Evolutionary conservation across 768 basidiomycete genomes (phyloP), one percentile per base, ranked within the genome.

Genomic region (Mycena vitilis): DNA sequence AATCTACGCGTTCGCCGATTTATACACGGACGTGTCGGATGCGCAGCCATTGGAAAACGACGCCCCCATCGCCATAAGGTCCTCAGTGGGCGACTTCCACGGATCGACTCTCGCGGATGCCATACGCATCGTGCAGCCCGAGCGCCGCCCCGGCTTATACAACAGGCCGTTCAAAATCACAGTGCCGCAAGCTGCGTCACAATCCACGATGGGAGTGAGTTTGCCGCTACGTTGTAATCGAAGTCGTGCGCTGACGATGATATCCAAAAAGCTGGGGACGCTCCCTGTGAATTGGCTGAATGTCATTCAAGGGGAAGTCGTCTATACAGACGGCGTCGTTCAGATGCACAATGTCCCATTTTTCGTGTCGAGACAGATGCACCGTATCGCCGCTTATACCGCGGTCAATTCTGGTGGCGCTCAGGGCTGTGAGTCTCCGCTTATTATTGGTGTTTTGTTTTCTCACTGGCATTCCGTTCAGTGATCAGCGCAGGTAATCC

Each of bases 41-140:
- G 59, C 5, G 7, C 48, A 1, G 9, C 48, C 47, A 3, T n/a
- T 60, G 0, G 34, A 15, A 47, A 36, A 47, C 30, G 25, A 60
- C 9, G 45, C n/a, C 22, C 11, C 0, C 7, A 22, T 49, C 20
- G 4, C 23, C 47, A 13, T 30, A 4, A n/a, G 10, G n/a, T 0
- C 20, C 37, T 11, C 18, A 13, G 44, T 18, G 5, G 20, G 4
- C 45, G 34, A 37, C 5, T 60, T 49, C n/a, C 48, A 6, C 8
- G 59, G 59, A 15, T 20, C 59, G 7, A 23, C 2, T 12, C 25
- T 36, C 10, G 23, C 20, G 7, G 34, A 51, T 16, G 47, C 59
- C 10, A n/a, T 60, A 22, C 36, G 34, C 10, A 22, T 65, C 8
- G 64, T 65, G n/a, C 64, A 44, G 42, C 64, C 64, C 25, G 64